Conservation (phyloP, 108 stramenopile species). For the Cylindrotheca closterium region DNA sequence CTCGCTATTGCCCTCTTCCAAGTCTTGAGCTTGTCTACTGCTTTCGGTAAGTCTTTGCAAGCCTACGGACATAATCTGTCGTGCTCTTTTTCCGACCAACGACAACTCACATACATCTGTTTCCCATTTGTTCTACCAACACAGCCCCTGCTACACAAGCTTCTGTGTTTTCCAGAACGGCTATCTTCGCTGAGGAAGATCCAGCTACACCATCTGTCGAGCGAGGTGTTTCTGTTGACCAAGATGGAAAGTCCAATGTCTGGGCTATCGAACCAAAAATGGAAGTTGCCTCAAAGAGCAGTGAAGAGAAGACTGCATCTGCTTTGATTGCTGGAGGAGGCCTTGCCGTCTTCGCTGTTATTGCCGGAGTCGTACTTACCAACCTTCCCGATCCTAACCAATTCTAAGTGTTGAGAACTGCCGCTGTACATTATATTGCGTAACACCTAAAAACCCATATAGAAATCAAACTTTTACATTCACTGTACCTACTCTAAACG, state of each 20-base stretch:
- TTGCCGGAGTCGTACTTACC: conserved; percentile 70
- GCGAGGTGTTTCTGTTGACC: conserved; percentile 87
- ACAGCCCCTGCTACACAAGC: conserved; percentile 5
- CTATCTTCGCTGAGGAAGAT: conserved; percentile 13
- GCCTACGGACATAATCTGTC: too few species aligned
- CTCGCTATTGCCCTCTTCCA: conserved; percentile 3
- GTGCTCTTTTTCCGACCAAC: too few species aligned
- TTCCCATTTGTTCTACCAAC: too few species aligned
- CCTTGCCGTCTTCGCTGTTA: conserved; percentile 68
- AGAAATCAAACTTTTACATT: too few species aligned
- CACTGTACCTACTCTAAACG: too few species aligned
- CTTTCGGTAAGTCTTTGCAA: conserved; percentile 25
- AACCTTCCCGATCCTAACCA: conserved; percentile 89
- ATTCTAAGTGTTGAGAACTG: conserved; percentile 70
- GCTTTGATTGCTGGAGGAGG: conserved; percentile 70
- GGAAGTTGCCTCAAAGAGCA: conserved; percentile 77
- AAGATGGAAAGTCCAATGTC: conserved; percentile 95
- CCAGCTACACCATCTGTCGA: conserved; percentile 32
- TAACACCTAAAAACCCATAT: too few species aligned
- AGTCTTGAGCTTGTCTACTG: conserved; percentile 10
- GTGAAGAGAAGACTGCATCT: conserved; percentile 71
- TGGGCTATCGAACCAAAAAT: conserved; percentile 98
- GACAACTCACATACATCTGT: too few species aligned
- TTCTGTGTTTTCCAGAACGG: background rate
- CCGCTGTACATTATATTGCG: too few species aligned